Conservation (phyloP, 352 stramenopile species). For the Sclerospora graminicola region DNA sequence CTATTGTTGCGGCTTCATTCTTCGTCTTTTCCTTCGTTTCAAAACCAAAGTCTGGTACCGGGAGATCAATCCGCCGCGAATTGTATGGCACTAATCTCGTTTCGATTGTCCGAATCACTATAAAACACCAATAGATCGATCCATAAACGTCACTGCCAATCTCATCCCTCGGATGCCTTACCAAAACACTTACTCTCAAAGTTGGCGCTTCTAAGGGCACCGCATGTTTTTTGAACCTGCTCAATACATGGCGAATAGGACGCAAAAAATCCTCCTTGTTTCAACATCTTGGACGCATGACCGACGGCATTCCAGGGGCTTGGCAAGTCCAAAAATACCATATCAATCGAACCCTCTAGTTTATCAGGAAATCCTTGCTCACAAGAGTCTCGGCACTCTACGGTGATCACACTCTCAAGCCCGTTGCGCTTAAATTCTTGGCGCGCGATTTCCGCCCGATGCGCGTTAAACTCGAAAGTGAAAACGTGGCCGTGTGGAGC, state of each 20-base stretch:
- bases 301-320: constrained; percentile 94
- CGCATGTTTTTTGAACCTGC: constrained; percentile 92
- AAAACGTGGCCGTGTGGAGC: constrained; percentile 87
- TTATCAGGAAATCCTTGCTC: constrained; percentile 71
- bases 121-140: constrained; percentile 2
- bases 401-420: constrained; percentile 85
- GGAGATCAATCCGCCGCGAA: constrained; percentile 51
- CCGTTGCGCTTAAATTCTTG: constrained; percentile 92
- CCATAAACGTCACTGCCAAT: not conserved
- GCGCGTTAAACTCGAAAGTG: constrained; percentile 98
- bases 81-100: constrained; percentile 87
- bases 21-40: constrained; percentile 16
- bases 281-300: constrained; percentile 89
- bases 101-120: constrained; percentile 87
- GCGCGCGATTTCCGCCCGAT: constrained; percentile 84
- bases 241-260: constrained; percentile 99
- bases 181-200: constrained; percentile 58
- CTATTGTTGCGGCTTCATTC: constrained; percentile 2
- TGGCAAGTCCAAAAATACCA: constrained; percentile 97
- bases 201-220: constrained; percentile 52
- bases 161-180: no score
- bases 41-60: constrained; percentile 63
- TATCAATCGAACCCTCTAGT: constrained; percentile 77
- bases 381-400: constrained; percentile 94
- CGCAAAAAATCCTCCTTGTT: constrained; percentile 88